These are phyloP conservation scores for Climacium dendroides DNA, from an alignment of 225 moss, liverwort and hornwort genomes.

Conservation along the genomic window DNA sequence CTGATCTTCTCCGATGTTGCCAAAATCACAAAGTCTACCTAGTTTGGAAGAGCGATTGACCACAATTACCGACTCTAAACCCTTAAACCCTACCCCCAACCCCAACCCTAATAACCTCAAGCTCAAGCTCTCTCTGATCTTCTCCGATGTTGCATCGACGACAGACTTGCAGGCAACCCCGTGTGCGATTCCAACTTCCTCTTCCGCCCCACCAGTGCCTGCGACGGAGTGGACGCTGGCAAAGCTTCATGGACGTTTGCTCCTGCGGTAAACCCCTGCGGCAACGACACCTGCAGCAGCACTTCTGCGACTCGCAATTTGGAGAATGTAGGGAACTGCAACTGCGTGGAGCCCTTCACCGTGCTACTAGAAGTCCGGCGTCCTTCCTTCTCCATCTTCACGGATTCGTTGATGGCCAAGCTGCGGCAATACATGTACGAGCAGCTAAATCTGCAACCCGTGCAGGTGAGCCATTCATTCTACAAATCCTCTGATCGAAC, in stretches of 20 bases:
- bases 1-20: neutral
- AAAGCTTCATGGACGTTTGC: neutral
- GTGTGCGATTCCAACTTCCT: neutral
- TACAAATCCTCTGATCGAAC: neutral
- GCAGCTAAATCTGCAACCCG: neutral
- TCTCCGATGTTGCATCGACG: neutral
- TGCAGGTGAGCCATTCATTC: neutral
- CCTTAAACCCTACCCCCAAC: too few relatives aligned
- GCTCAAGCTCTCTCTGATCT: neutral
- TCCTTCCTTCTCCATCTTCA: slow-evolving; percentile 25
- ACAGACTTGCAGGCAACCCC: slow-evolving; percentile 43
- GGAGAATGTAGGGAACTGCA: slow-evolving; percentile 6
- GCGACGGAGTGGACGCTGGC: neutral
- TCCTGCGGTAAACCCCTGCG: neutral
- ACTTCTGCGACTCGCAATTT: neutral
- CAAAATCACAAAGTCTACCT: neutral
- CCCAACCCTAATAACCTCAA: neutral
- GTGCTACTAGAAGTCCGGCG: slow-evolving; percentile 15
- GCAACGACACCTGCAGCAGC: neutral
- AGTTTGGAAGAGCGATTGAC: neutral
- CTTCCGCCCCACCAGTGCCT: neutral
- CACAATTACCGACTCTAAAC: neutral
- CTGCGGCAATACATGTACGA: neutral
- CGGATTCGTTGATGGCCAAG: neutral
- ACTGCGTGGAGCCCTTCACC: slow-evolving; percentile 25